Percentiles rank a stretch among this genome's conserved stretches.
phyloP scores from a whole-genome alignment of 2,329 filamentous ascomycete species.

The Hymenoscyphus fructigenus region DNA sequence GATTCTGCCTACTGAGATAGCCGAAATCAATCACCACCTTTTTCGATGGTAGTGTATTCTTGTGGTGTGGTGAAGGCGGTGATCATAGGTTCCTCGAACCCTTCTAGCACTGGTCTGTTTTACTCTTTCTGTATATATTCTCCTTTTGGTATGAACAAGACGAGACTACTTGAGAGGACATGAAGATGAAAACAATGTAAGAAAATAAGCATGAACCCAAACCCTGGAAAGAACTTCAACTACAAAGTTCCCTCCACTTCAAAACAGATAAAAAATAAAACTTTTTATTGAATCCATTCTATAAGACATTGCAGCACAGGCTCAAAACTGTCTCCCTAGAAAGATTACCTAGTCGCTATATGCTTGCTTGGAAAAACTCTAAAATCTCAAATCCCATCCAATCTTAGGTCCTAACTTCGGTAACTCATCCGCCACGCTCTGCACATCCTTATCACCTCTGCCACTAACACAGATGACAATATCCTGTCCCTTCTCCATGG shows the following conservation, averaged over 20 bases:
- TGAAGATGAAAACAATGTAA: too few species aligned
- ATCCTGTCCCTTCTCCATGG: constrained; percentile 83
- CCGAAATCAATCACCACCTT: too few species aligned
- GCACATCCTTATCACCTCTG: constrained; percentile 95
- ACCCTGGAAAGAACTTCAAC: neutral
- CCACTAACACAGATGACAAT: constrained; percentile 93
- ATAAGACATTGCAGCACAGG: neutral
- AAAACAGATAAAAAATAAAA: neutral
- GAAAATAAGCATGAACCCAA: too few species aligned
- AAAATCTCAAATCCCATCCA: constrained; percentile 68
- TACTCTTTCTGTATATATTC: too few species aligned
- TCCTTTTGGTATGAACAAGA: too few species aligned
- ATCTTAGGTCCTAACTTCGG: constrained; percentile 87
- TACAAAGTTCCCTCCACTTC: neutral
- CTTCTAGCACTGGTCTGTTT: too few species aligned
- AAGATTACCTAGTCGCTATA: neutral
- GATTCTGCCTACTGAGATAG: too few species aligned
- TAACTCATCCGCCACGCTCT: constrained; percentile 94
- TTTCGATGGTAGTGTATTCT: too few species aligned
- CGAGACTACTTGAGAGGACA: too few species aligned
- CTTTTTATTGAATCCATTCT: neutral
- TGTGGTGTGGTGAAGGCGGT: too few species aligned
- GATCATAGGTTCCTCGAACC: too few species aligned
- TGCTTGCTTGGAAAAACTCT: constrained; percentile 21
- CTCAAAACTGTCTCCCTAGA: too few species aligned